Conservation (phyloP, 768 basidiomycete genomes). For the Kwoniella sp. region DNA sequence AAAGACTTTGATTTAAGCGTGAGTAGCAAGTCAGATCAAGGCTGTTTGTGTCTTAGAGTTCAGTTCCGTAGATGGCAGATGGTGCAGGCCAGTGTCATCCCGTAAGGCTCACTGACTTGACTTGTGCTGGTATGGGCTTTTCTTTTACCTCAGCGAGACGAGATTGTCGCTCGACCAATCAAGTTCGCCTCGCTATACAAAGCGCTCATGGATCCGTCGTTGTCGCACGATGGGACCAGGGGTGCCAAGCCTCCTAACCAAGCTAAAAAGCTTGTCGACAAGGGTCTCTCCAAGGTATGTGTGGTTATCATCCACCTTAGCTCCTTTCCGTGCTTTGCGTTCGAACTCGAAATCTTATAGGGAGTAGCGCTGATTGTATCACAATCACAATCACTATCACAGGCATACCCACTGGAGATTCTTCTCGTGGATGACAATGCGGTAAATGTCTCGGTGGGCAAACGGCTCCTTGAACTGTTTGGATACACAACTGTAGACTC, state of each 20-base stretch:
- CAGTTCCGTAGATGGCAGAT: too few relatives aligned
- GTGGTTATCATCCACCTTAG: too few relatives aligned
- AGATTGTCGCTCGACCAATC: conserved; percentile 46
- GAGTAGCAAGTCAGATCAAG: too few relatives aligned
- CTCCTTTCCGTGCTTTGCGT: too few relatives aligned
- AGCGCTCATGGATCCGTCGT: conserved; percentile 9
- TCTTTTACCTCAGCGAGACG: conserved; percentile 22
- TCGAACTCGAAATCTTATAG: too few relatives aligned
- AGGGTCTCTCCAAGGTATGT: not conserved
- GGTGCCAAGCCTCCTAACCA: not conserved
- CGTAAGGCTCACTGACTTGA: too few relatives aligned
- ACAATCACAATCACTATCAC: not conserved
- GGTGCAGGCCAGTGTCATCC: too few relatives aligned
- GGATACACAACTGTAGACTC: conserved; percentile 45
- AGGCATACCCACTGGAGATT: conserved; percentile 36
- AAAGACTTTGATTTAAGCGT: conserved; percentile 29
- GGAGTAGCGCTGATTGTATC: not conserved
- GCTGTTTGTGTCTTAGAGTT: too few relatives aligned
- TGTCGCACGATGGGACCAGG: not conserved
- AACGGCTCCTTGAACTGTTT: conserved; percentile 43
- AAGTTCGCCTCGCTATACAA: conserved; percentile 43
- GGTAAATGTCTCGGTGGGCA: conserved; percentile 43
- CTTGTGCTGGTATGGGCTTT: not conserved
- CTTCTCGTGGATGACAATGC: conserved; percentile 50
- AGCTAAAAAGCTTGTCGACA: not conserved